Conservation (phyloP, 495 filamentous ascomycete species). For the Podospora comata region DNA sequence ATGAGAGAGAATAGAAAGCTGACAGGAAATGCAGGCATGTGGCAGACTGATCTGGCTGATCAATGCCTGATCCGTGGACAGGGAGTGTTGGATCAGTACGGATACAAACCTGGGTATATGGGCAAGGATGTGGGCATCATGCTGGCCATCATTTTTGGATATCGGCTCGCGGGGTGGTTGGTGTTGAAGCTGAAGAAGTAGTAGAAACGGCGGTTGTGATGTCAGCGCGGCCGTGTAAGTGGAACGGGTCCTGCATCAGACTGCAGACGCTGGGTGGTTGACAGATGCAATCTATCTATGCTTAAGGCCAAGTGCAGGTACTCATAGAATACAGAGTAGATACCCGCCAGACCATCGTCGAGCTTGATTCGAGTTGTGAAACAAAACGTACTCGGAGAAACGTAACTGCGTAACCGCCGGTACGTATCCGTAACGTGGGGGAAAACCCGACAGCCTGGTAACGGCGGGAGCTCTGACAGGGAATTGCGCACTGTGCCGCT, state of each 20-base stretch:
- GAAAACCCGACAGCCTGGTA: not conserved
- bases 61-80: slow-evolving; percentile 66
- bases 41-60: slow-evolving; percentile 55
- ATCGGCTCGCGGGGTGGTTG: slow-evolving; percentile 57
- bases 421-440: not conserved
- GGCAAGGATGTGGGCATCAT: slow-evolving; percentile 75
- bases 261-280: not conserved
- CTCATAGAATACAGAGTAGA: not conserved
- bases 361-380: not conserved
- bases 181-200: slow-evolving; percentile 37
- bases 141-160: slow-evolving; percentile 67
- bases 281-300: not conserved
- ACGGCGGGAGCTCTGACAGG: not conserved
- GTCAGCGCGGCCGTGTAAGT: not conserved
- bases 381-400: not conserved
- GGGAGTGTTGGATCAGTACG: slow-evolving; percentile 64
- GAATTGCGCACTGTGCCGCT: not conserved
- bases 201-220: not conserved
- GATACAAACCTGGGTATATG: slow-evolving; percentile 58
- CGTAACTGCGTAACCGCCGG: not conserved
- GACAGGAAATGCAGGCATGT: slow-evolving; percentile 48
- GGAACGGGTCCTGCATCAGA: not conserved
- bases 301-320: not conserved
- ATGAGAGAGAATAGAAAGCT: not conserved
- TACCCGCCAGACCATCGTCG: not conserved